Base-by-base conservation (phyloP, 306 rosid species). In the Inga leiocalycina region DNA sequence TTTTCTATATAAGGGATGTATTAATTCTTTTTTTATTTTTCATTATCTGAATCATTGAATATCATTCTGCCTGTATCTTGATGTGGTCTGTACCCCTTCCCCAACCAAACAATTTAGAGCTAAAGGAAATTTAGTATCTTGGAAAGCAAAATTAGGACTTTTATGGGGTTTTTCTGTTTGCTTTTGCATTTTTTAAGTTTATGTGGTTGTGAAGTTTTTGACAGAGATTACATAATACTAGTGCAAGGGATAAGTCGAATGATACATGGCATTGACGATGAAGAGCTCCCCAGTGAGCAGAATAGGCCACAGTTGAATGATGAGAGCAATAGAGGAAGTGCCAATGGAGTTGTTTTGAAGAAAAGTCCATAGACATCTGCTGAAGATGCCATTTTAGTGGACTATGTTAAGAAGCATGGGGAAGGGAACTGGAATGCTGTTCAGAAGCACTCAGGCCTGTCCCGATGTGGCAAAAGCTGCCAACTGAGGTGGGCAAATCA, bases 391-490 rank as follows among this genome's bases (percentile, higher is more conserved):
- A 89, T 97, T 80, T 89, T 97, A 92, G 87, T 89, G 77, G 94
- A 94, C n/a, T 97, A 94, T 85, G 99, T 97, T 80, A 90, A 88
- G 77, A 88, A 91, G 86, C 91, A 97, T 51, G 99, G 99, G 61
- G 99, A 97, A 87, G 99, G 99, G 76, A 97, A 97, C 86, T 97
- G 99, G 99, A 97, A 94, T 88, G 95, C 97, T 17, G 93, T 97
- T 80, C 99, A 97, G 90, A 97, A 90, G 95, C 88, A 94, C 84
- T 89, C 98, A 48, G 98, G 93, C 65, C 88, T 97, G 71, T 87
- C 79, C 48, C 99, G 99, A 17, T 97, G 99, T 4, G 99, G 99
- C 32, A 97, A 97, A 89, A 97, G 99, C 91, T 97, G 99, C 76
- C 91, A 98, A 49, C 84, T 97, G 83, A 90, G 99, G 59, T 97